Conservation (phyloP, 208 protist species). For the Trypanosoma vivax region DNA sequence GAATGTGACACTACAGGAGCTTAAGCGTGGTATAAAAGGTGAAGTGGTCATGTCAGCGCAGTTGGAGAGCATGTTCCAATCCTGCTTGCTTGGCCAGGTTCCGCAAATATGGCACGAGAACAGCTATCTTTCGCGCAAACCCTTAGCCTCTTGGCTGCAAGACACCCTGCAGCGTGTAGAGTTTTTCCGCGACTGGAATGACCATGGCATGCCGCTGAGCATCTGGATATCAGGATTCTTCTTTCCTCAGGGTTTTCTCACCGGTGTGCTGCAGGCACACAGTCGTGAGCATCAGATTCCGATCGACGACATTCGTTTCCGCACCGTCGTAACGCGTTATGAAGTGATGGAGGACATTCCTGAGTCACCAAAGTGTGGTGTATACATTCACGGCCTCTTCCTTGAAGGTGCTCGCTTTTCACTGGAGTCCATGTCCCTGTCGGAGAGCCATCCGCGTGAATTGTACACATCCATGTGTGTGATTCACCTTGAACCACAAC, state of each 20-base stretch:
- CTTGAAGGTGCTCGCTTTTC: constrained; percentile 87
- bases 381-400: constrained; percentile 91
- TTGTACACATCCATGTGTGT: constrained; percentile 84
- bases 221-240: constrained; percentile 98
- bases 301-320: constrained; percentile 89
- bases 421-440: constrained; percentile 28
- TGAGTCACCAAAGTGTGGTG: constrained; percentile 50
- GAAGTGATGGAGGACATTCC: constrained; percentile 69
- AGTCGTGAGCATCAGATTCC: constrained; percentile 81
- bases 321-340: constrained; percentile 74
- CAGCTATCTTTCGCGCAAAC: constrained; percentile 94
- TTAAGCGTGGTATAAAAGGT: constrained; percentile 81
- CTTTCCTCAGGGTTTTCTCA: constrained; percentile 96
- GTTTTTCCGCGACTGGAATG: constrained; percentile 94
- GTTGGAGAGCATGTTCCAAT: constrained; percentile 88
- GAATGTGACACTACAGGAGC: constrained; percentile 53
- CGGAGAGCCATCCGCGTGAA: constrained; percentile 79
- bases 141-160: constrained; percentile 93
- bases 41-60: constrained; percentile 89
- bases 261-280: constrained; percentile 89
- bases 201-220: constrained; percentile 82
- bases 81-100: constrained; percentile 87
- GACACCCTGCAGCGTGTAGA: constrained; percentile 90
- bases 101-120: constrained; percentile 87
- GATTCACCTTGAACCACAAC: constrained; percentile 87